Percentiles rank a stretch among this genome's conserved stretches.
These are phyloP conservation scores for Calamus simplicifolius DNA, from an alignment of 176 grass and related monocot genomes.

Conservation along the genomic window DNA sequence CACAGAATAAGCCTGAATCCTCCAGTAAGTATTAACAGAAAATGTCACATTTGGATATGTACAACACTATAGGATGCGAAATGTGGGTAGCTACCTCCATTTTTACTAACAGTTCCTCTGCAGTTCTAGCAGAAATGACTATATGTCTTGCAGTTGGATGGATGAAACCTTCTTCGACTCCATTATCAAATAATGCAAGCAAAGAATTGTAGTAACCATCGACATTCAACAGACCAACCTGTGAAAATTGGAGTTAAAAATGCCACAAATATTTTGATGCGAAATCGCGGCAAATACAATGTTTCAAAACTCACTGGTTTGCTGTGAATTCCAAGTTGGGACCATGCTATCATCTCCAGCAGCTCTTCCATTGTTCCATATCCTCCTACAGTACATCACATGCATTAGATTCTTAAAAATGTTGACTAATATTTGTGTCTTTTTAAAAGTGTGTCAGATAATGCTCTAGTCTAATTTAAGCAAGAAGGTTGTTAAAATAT, in stretches of 20 bases:
- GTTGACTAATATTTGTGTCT: too few relatives aligned
- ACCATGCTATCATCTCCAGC: conserved; percentile 98
- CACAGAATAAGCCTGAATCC: conserved; percentile 1
- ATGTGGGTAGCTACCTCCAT: conserved; percentile 61
- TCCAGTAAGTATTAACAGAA: background rate
- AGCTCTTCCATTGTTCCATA: conserved; percentile 99
- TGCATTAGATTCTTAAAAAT: too few relatives aligned
- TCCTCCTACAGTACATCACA: conserved; percentile 38
- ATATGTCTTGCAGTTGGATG: conserved; percentile 68
- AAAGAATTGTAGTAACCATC: conserved; percentile 97
- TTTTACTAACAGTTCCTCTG: conserved; percentile 62
- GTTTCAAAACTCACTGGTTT: conserved; percentile 60
- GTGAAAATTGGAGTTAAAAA: conserved; percentile 17
- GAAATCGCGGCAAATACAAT: background rate
- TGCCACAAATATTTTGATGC: background rate
- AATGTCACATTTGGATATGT: too few relatives aligned
- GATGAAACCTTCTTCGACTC: conserved; percentile 80
- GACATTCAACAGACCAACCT: conserved; percentile 91
- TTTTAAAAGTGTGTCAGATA: too few relatives aligned
- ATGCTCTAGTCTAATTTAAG: too few relatives aligned
- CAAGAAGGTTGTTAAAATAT: too few relatives aligned
- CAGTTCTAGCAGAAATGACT: conserved; percentile 67
- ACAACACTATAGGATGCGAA: too few relatives aligned
- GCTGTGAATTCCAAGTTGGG: conserved; percentile 95
- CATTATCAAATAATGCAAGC: conserved; percentile 83